phyloP scores from a whole-genome alignment of 352 stramenopile genomes.

The Globisporangium echinulatum region DNA sequence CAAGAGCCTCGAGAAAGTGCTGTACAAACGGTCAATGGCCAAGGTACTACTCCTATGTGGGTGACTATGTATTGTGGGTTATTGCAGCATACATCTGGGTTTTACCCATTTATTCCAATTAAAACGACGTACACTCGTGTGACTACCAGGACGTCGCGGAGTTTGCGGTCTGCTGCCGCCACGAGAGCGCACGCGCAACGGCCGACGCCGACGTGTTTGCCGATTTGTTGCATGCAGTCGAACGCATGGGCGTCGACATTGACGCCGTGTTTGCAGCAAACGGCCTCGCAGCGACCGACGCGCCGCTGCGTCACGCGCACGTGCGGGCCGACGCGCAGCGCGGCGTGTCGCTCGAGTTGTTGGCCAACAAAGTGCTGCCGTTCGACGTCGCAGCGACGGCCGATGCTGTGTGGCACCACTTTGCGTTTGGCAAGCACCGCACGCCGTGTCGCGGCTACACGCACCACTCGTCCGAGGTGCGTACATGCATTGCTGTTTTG shows the following conservation, averaged over 20 bases:
- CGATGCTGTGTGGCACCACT: constrained; percentile 30
- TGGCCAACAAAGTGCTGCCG: constrained; percentile 39
- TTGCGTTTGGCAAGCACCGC: constrained; percentile 28
- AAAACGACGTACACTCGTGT: neutral
- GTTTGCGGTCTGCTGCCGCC: neutral
- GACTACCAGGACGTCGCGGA: neutral
- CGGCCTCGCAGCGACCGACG: constrained; percentile 8
- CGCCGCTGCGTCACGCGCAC: constrained; percentile 4
- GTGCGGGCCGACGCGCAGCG: constrained; percentile 5
- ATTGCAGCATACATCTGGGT: neutral
- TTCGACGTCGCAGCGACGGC: constrained; percentile 31
- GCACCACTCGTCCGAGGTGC: constrained; percentile 9
- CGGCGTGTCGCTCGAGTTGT: constrained; percentile 23
- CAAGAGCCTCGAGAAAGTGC: constrained; percentile 36
- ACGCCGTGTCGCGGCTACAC: constrained; percentile 30
- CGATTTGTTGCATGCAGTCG: too few species aligned
- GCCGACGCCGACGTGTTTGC: too few species aligned
- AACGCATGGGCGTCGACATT: constrained; percentile 9
- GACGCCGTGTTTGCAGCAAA: constrained; percentile 21
- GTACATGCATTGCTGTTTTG: neutral
- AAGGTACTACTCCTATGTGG: constrained; percentile 7
- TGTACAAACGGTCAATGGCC: constrained; percentile 25
- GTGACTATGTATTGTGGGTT: neutral
- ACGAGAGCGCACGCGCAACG: too few species aligned
- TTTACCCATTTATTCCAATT: too few species aligned